Percentiles rank a stretch among this genome's conserved stretches.
Evolutionary conservation across 345 rosid genomes (phyloP).

Genomic region (Rhodamnia rubescens): DNA sequence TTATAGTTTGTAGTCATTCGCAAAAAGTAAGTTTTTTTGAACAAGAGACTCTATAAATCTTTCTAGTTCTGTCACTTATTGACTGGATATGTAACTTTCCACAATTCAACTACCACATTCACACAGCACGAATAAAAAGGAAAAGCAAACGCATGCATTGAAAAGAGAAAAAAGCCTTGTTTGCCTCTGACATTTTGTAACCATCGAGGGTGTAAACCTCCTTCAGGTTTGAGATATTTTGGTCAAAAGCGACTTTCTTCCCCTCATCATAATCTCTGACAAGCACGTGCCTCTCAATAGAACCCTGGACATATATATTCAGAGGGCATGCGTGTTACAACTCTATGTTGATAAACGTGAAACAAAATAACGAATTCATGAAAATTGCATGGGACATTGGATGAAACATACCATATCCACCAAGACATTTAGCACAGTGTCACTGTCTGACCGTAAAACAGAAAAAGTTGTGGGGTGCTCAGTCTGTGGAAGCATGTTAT

Average conservation of each 20-base stretch:
- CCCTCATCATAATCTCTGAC: conserved; percentile 79
- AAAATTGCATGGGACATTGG: not conserved
- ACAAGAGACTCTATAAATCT: not conserved
- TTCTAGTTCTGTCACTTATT: not conserved
- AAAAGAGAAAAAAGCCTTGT: not conserved
- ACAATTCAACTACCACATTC: not conserved
- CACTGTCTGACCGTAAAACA: conserved; percentile 55
- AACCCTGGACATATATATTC: conserved; percentile 31
- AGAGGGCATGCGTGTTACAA: not conserved
- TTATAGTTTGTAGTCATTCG: not conserved
- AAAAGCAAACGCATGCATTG: not conserved
- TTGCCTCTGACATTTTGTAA: conserved; percentile 52
- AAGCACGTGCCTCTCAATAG: conserved; percentile 86
- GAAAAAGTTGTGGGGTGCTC: conserved; percentile 72
- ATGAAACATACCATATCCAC: conserved; percentile 67
- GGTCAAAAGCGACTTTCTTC: conserved; percentile 75
- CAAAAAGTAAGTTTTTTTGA: not conserved
- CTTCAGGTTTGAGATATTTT: conserved; percentile 54
- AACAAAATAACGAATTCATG: not conserved
- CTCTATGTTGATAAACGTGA: not conserved
- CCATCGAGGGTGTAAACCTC: conserved; percentile 90
- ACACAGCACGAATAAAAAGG: not conserved
- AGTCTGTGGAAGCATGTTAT: conserved; percentile 74
- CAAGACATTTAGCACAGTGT: conserved; percentile 77
- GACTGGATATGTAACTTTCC: not conserved